These are phyloP conservation scores for Acorus calamus DNA, from an alignment of 106 monocot species.

Conservation along the genomic window DNA sequence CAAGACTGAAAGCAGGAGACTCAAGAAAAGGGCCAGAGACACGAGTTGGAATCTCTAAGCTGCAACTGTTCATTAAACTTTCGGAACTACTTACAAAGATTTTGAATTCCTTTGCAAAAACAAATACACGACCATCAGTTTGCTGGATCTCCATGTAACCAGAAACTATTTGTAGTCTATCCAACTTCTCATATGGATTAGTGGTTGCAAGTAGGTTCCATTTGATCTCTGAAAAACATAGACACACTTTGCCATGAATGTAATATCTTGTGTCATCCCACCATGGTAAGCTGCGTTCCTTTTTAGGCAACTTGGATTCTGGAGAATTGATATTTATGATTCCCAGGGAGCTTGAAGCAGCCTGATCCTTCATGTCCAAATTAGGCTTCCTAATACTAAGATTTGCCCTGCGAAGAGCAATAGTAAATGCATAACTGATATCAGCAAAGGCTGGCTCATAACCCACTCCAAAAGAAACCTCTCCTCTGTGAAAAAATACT, in stretches of 20 bases:
- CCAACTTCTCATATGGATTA: conserved; percentile 77
- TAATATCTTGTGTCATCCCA: conserved; percentile 99
- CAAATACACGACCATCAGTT: conserved; percentile 66
- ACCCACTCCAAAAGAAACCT: conserved; percentile 90
- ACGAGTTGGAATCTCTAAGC: conserved; percentile 43
- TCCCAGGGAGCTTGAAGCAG: not conserved
- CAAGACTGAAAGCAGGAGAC: conserved; percentile 62
- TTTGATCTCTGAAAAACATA: conserved; percentile 57
- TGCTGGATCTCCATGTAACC: conserved; percentile 82
- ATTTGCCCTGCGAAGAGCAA: conserved; percentile 85
- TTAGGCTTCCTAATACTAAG: conserved; percentile 40
- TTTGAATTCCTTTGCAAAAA: conserved; percentile 62
- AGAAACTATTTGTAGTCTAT: conserved; percentile 61
- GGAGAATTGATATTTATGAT: conserved; percentile 2
- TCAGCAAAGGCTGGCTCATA: conserved; percentile 95
- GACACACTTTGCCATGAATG: conserved; percentile 69
- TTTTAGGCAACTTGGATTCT: conserved; percentile 49
- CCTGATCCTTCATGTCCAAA: conserved; percentile 5
- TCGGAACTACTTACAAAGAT: conserved; percentile 65
- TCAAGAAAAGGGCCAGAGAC: conserved; percentile 45
- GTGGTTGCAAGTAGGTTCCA: conserved; percentile 79
- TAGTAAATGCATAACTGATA: conserved; percentile 94
- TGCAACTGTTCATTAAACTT: conserved; percentile 55
- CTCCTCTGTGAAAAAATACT: conserved; percentile 65
- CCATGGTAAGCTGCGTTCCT: conserved; percentile 93